Percentiles rank a stretch among this genome's conserved stretches.
Conservation (phyloP, 2,329 filamentous ascomycete genomes). For the Capronia coronata region DNA sequence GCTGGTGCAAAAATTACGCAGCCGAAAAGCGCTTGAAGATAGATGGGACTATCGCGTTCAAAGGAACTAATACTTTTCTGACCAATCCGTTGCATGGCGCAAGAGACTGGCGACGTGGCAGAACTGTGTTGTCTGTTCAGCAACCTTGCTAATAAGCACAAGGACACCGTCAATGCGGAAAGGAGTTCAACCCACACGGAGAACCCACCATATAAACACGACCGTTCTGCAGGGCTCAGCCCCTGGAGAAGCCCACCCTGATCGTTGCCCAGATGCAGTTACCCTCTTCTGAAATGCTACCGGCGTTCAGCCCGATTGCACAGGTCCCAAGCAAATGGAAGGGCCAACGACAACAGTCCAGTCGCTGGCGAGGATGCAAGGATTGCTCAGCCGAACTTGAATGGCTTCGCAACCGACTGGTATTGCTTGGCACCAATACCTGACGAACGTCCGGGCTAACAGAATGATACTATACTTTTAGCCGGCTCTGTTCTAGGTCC, state of each 20-base stretch:
- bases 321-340: background rate
- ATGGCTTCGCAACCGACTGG: background rate
- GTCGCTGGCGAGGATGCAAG: background rate
- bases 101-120: slow-evolving; percentile 4
- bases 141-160: slow-evolving; percentile 6
- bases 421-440: background rate
- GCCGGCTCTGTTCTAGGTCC: background rate
- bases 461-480: background rate
- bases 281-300: background rate
- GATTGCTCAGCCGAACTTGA: too few species aligned
- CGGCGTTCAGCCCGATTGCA: background rate
- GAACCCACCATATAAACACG: background rate
- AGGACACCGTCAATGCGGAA: background rate
- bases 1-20: background rate
- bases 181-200: background rate
- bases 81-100: background rate
- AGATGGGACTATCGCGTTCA: background rate
- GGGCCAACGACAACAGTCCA: background rate
- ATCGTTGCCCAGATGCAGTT: background rate
- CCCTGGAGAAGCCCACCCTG: background rate
- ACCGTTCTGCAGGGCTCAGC: background rate
- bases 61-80: background rate
- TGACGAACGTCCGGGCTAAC: background rate
- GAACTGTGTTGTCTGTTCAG: slow-evolving; percentile 2
- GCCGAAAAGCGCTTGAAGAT: background rate